Conservation (phyloP, 352 stramenopile species). For the Pythium phragmitis region DNA sequence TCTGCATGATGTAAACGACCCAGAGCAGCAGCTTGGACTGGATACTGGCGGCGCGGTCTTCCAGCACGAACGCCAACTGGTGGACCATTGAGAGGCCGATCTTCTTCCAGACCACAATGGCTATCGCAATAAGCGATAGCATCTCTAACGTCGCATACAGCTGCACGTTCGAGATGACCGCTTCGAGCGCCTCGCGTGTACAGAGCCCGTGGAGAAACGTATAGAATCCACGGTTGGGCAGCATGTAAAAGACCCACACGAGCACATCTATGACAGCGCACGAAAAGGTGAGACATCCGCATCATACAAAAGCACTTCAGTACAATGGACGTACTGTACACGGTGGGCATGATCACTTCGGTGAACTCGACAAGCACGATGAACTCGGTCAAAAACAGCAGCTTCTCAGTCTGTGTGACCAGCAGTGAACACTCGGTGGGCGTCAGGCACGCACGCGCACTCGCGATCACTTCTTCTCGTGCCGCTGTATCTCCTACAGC, state of each 20-base stretch:
- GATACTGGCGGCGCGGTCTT: constrained; percentile 20
- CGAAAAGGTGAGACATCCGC: too few species aligned
- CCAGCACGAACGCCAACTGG: constrained; percentile 24
- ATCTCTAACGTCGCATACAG: constrained; percentile 20
- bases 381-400: constrained; percentile 39
- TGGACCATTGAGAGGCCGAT: constrained; percentile 19
- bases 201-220: constrained; percentile 25
- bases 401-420: constrained; percentile 16
- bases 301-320: too few species aligned
- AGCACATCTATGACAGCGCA: constrained; percentile 4
- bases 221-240: constrained; percentile 33
- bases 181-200: not conserved
- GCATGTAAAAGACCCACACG: constrained; percentile 24
- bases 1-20: constrained; percentile 22
- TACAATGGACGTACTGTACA: constrained; percentile 27
- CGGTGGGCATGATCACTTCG: constrained; percentile 32
- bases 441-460: not conserved
- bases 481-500: not conserved
- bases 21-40: constrained; percentile 24
- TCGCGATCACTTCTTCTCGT: not conserved
- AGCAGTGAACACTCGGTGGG: not conserved
- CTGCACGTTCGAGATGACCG: constrained; percentile 7
- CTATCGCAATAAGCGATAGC: constrained; percentile 8
- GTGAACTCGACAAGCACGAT: constrained; percentile 39
- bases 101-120: constrained; percentile 6